Conservation (phyloP, 768 basidiomycete genomes). For the Auricularia cornea region DNA sequence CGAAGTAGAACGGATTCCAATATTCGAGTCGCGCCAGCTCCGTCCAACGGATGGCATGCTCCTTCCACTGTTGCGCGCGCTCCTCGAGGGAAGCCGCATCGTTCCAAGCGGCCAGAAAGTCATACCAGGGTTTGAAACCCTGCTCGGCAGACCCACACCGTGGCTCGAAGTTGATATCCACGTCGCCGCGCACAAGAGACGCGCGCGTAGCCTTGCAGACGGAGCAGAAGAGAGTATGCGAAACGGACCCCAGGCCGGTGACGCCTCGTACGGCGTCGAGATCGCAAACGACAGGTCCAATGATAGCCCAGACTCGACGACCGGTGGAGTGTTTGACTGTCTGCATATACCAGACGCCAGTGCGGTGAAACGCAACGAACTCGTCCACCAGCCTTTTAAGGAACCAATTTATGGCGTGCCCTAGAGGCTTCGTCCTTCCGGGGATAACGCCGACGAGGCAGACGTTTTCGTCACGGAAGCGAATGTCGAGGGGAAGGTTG, state of each 20-base stretch:
- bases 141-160: too few species aligned
- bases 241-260: not conserved
- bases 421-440: not conserved
- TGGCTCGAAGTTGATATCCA: not conserved
- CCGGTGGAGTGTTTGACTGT: not conserved
- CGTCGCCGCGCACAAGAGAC: not conserved
- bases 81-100: too few species aligned
- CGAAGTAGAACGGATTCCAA: constrained; percentile 26
- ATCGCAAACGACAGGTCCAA: constrained; percentile 3
- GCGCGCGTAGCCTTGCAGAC: not conserved
- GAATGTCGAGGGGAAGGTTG: not conserved
- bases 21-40: constrained; percentile 29
- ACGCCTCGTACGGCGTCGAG: constrained; percentile 2
- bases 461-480: not conserved
- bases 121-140: not conserved
- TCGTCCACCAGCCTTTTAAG: not conserved
- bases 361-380: not conserved
- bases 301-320: not conserved
- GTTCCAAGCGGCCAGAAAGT: not conserved
- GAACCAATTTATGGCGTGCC: not conserved
- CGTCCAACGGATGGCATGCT: constrained; percentile 22
- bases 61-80: constrained; percentile 8
- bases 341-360: not conserved
- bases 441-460: not conserved
- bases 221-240: not conserved